Percentiles rank a stretch among this genome's conserved stretches.
Evolutionary conservation across 768 basidiomycete genomes (phyloP).

Genomic region (Leccinum obscurum): DNA sequence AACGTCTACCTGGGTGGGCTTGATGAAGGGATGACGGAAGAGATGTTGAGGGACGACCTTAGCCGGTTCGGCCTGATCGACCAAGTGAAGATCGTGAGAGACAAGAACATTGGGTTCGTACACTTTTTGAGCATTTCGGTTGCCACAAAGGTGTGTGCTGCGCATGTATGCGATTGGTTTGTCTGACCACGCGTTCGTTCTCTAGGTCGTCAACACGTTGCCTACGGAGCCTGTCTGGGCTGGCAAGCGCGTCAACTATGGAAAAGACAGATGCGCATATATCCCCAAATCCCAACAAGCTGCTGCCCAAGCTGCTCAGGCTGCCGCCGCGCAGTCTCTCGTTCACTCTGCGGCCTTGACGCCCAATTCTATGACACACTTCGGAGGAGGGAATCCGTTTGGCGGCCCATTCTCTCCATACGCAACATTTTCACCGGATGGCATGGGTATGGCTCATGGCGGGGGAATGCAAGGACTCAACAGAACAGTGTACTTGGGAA

Average conservation of each 20-base stretch:
- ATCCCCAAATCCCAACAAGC: conserved; percentile 95
- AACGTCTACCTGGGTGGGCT: conserved; percentile 95
- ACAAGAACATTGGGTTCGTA: conserved; percentile 99
- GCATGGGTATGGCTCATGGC: conserved; percentile 32
- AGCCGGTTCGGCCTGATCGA: conserved; percentile 94
- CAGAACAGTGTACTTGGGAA: conserved; percentile 92
- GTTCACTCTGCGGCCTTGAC: conserved; percentile 49
- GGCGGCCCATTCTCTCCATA: conserved; percentile 46
- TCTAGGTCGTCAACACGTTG: conserved; percentile 88
- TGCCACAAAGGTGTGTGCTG: conserved; percentile 80
- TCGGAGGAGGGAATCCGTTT: conserved; percentile 33
- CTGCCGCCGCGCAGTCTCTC: conserved; percentile 76
- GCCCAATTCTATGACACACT: conserved; percentile 31
- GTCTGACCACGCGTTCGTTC: conserved; percentile 3
- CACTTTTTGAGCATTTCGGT: conserved; percentile 95
- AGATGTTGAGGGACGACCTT: conserved; percentile 87
- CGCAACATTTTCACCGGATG: conserved; percentile 49
- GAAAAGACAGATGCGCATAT: conserved; percentile 98
- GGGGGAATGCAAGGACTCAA: conserved; percentile 63
- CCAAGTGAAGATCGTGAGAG: conserved; percentile 98
- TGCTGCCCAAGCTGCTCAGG: conserved; percentile 83
- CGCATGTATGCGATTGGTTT: conserved; percentile 1
- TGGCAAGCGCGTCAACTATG: conserved; percentile 96
- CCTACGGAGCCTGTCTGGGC: conserved; percentile 93
- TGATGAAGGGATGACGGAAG: conserved; percentile 88